phyloP scores from a whole-genome alignment of 2,329 filamentous ascomycete genomes.

The Fusarium sp. region DNA sequence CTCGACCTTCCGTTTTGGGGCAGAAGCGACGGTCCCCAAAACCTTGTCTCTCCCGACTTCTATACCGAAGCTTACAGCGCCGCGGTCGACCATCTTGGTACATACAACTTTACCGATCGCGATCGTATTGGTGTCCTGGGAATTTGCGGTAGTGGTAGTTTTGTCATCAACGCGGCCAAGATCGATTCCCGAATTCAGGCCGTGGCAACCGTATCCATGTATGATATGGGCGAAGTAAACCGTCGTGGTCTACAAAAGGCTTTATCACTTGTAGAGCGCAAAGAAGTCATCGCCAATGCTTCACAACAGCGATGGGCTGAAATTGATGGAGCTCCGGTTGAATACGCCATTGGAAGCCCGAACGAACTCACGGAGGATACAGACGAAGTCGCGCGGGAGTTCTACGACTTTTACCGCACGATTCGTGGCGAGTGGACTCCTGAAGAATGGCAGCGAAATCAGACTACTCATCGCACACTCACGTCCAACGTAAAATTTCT shows the following conservation, averaged over 20 bases:
- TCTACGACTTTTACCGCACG: slow-evolving; percentile 5
- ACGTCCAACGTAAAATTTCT: not conserved
- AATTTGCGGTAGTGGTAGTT: not conserved
- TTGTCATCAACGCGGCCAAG: not conserved
- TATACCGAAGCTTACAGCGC: slow-evolving; percentile 2
- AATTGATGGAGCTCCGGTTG: not conserved
- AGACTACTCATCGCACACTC: not conserved
- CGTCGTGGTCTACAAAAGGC: not conserved
- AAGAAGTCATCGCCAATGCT: not conserved
- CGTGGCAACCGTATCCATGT: not conserved
- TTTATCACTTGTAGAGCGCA: not conserved
- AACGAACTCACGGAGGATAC: not conserved
- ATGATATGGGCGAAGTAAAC: not conserved
- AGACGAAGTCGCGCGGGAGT: not conserved
- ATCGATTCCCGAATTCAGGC: not conserved
- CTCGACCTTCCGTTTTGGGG: slow-evolving; percentile 2
- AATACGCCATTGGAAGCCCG: not conserved
- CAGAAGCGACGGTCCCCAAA: not conserved
- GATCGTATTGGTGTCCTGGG: not conserved
- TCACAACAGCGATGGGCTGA: not conserved
- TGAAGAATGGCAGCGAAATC: not conserved
- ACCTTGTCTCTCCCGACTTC: not conserved
- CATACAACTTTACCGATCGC: not conserved
- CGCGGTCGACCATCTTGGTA: not conserved
- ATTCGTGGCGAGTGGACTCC: not conserved